phyloP scores from a whole-genome alignment of 148 eudicot genomes.

The Bassia scoparia region DNA sequence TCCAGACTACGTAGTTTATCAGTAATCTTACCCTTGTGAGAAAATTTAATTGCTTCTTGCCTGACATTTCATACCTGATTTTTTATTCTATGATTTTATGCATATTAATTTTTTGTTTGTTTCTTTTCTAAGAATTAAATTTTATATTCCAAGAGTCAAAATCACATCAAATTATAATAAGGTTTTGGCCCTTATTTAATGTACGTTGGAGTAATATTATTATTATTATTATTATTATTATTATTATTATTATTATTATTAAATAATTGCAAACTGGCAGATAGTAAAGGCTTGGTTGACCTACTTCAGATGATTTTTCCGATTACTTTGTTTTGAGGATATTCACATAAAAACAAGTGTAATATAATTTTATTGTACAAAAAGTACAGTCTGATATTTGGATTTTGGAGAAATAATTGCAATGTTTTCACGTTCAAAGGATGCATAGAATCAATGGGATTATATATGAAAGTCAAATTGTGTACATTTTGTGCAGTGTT shows the following conservation, averaged over 20 bases:
- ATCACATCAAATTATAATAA: not conserved
- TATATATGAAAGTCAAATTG: not conserved
- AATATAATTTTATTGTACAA: too few species aligned
- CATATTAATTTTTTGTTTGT: not conserved
- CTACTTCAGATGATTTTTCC: slow-evolving; percentile 1
- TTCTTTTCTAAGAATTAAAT: not conserved
- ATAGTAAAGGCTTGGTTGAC: slow-evolving; percentile 2
- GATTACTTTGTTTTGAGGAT: too few species aligned
- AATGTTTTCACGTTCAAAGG: not conserved
- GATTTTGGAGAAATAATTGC: not conserved
- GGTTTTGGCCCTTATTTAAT: too few species aligned
- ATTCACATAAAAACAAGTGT: too few species aligned
- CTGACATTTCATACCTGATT: not conserved
- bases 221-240: too few species aligned
- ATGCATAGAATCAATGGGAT: not conserved
- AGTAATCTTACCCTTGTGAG: slow-evolving; percentile 10
- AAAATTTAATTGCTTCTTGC: slow-evolving; percentile 5
- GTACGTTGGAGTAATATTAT: too few species aligned
- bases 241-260: not conserved
- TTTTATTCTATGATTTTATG: not conserved
- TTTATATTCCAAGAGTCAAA: not conserved
- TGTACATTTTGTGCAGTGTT: not conserved
- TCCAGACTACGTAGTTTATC: slow-evolving; percentile 4
- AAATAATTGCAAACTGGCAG: not conserved
- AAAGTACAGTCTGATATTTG: too few species aligned